Base-by-base conservation (phyloP, 1,284 basidiomycete genomes). In the Volvariella surrecta region DNA sequence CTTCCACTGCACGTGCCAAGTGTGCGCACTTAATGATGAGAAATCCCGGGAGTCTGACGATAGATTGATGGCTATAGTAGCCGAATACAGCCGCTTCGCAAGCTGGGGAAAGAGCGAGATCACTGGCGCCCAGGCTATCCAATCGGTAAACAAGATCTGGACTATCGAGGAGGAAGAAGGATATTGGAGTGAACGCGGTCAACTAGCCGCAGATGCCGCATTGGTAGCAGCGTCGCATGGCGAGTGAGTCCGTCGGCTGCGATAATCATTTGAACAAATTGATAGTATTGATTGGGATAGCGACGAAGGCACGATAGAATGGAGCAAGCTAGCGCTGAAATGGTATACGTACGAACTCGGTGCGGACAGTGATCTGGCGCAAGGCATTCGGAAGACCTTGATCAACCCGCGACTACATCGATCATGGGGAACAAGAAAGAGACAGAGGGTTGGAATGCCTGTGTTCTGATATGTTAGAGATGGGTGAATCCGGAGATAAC, bases 281-380 rank as follows among this genome's bases (percentile, higher is more conserved):
- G 38, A 28, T 28, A 11, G 24, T 28, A 35, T 35, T 8, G 13
- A 4, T 35, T 19, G 18, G 7, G 13, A 11, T 52, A 80, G 77
- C 54, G 62, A 55, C 40, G 46, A 49, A 17, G 70, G 70, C 11
- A 65, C 63, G 10, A 54, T 56, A 31, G 60, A 63, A 45, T 82
- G 78, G 78, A 72, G 71, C 2, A 47, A 51, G 34, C 48, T 71
- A 11, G 72, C 75, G 3, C 50, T 60, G 6, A 52, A 65, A 53
- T 82, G 77, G 79, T 79, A 69, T 55, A 54, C 59, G 2, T 67
- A 68, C 47, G 79, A 81, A 54, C 55, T 81, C 4, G 79, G 79
- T 0, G 50, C 46, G 2, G 78, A 79, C 49, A 76, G 71, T 43
- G 60, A 62, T 18, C 66, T 73, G 47, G 66, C 66, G 7, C 45